Percentiles rank a stretch among this genome's conserved stretches.
These are phyloP conservation scores for Cryptosporidium ubiquitum DNA, from an alignment of 169 alveolate species.

Conservation along the genomic window DNA sequence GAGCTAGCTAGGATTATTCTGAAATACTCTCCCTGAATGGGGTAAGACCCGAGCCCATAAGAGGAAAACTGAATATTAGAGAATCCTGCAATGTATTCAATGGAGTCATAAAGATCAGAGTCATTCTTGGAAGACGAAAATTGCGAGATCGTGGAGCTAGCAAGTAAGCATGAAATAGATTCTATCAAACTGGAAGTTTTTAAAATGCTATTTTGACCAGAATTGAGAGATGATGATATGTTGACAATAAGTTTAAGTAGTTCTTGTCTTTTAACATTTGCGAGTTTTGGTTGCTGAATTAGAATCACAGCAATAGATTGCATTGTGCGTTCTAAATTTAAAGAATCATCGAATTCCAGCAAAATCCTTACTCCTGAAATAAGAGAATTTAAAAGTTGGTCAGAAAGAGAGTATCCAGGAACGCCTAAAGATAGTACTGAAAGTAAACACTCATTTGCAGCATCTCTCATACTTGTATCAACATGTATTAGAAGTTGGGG, in stretches of 20 bases:
- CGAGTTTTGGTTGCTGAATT: conserved; percentile 32
- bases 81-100: conserved; percentile 2
- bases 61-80: conserved; percentile 28
- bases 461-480: conserved; percentile 55
- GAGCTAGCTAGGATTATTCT: conserved; percentile 37
- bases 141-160: conserved; percentile 5
- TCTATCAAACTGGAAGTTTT: conserved; percentile 20
- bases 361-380: conserved; percentile 8
- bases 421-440: conserved; percentile 25
- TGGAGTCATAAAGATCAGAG: not conserved
- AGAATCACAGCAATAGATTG: conserved; percentile 14
- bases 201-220: not conserved
- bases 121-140: not conserved
- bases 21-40: conserved; percentile 45
- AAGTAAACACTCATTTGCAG: conserved; percentile 45
- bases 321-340: conserved; percentile 34
- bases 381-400: not conserved
- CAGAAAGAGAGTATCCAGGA: conserved; percentile 49
- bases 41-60: conserved; percentile 49
- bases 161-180: conserved; percentile 9
- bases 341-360: conserved; percentile 38
- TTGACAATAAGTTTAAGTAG: conserved; percentile 33
- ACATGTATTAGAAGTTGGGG: conserved; percentile 54
- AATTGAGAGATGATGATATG: not conserved
- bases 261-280: not conserved